phyloP scores from a whole-genome alignment of 1,139 yeast species.

The Hyphopichia khmerensis region DNA sequence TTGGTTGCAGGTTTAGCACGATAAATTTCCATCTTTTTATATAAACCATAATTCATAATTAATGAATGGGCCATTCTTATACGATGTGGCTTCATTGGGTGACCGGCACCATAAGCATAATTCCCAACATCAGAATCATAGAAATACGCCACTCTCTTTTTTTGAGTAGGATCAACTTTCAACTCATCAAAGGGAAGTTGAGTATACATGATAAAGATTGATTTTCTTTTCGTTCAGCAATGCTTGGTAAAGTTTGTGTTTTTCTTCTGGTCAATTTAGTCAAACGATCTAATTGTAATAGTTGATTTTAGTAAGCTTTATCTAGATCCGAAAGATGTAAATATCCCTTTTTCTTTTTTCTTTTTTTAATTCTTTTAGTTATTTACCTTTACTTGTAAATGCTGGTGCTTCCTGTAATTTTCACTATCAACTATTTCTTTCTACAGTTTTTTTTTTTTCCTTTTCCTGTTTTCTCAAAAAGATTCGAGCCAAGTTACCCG shows the following conservation, averaged over 20 bases:
- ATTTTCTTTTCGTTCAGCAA: neutral
- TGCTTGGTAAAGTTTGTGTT: too few species aligned
- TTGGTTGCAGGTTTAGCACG: conserved; percentile 97
- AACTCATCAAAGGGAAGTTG: conserved; percentile 50
- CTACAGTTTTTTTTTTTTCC: neutral
- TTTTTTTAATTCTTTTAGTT: too few species aligned
- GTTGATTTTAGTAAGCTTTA: too few species aligned
- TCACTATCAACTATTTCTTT: neutral
- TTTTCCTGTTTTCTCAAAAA: neutral
- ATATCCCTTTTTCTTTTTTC: too few species aligned
- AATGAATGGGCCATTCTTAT: conserved; percentile 98
- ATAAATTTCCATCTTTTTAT: conserved; percentile 95
- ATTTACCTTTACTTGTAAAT: neutral
- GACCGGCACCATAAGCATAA: conserved; percentile 97
- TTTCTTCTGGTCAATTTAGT: neutral
- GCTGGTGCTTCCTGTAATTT: neutral
- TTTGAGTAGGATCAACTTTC: conserved; percentile 39
- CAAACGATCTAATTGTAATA: neutral
- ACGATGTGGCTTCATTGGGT: conserved; percentile 98
- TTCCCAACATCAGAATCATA: conserved; percentile 86
- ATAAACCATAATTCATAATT: conserved; percentile 95
- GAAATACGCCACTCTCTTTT: conserved; percentile 47
- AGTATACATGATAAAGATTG: conserved; percentile 27
- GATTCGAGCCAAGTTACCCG: neutral
- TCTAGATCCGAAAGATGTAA: too few species aligned